A percentile compares a stretch with the other conserved stretches of the same genome.
phyloP scores from a whole-genome alignment of 768 basidiomycete species.

The Calocera cornea region DNA sequence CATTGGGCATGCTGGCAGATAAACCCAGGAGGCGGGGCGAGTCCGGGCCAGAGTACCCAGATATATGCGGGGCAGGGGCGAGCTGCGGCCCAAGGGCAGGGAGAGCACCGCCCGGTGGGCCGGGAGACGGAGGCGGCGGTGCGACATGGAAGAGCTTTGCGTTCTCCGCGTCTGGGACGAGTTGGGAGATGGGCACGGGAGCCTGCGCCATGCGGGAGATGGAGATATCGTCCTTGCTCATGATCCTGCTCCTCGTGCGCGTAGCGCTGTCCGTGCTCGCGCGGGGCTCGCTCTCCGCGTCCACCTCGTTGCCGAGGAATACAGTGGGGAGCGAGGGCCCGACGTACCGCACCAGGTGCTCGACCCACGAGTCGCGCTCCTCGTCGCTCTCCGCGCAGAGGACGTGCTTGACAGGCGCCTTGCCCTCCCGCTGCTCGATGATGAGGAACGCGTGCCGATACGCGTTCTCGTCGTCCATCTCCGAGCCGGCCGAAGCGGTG shows the following conservation, averaged over 20 bases:
- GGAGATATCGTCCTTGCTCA: slow-evolving; percentile 47
- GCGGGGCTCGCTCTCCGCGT: slow-evolving; percentile 27
- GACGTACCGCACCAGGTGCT: slow-evolving; percentile 79
- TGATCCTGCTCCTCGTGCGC: slow-evolving; percentile 13
- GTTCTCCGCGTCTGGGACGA: slow-evolving; percentile 41
- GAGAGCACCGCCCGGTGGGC: slow-evolving; percentile 8
- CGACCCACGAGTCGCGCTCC: slow-evolving; percentile 90
- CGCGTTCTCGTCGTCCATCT: slow-evolving; percentile 73
- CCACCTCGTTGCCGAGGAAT: slow-evolving; percentile 17
- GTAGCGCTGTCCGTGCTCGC: not conserved
- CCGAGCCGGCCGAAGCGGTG: slow-evolving; percentile 36
- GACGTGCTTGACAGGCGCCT: slow-evolving; percentile 69
- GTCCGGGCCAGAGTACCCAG: not conserved
- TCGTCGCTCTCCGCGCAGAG: slow-evolving; percentile 91
- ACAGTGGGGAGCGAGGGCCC: not conserved
- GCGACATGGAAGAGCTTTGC: slow-evolving; percentile 46
- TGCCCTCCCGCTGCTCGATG: slow-evolving; percentile 71
- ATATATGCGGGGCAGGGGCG: not conserved
- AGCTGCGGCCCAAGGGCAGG: not conserved
- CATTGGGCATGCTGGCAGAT: not conserved
- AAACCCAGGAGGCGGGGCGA: not conserved
- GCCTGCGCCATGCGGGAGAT: slow-evolving; percentile 26
- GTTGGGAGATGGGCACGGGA: slow-evolving; percentile 43
- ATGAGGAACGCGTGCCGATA: slow-evolving; percentile 96
- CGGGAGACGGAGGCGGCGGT: slow-evolving; percentile 14